Evolutionary conservation across 257 asterid species (phyloP).

Genomic region (Jacaranda mimosifolia): DNA sequence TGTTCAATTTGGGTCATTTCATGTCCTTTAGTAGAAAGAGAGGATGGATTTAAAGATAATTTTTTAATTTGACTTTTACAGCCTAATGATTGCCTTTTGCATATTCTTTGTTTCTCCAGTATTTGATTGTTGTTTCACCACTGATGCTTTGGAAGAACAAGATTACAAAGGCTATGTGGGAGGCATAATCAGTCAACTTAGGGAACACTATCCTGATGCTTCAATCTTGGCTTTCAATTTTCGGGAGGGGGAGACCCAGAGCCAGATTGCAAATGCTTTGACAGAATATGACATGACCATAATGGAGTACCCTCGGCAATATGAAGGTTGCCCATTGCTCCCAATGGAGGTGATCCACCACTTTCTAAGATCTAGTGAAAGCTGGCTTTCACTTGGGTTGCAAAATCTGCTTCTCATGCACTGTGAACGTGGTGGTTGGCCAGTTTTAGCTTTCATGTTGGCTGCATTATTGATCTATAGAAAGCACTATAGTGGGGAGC

Average conservation of each 20-base stretch:
- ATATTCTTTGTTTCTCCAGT: conserved; percentile 54
- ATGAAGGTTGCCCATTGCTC: conserved; percentile 92
- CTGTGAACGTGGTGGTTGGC: conserved; percentile 97
- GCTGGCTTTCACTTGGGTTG: conserved; percentile 94
- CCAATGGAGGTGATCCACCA: conserved; percentile 97
- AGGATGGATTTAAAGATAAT: background rate
- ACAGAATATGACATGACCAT: conserved; percentile 83
- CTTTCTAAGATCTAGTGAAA: conserved; percentile 87
- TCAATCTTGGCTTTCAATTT: conserved; percentile 88
- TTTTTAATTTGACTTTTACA: background rate
- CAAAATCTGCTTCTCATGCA: conserved; percentile 93
- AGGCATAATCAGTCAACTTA: conserved; percentile 71
- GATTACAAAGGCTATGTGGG: conserved; percentile 79
- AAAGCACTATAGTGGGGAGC: conserved; percentile 86
- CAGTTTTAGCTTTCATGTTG: conserved; percentile 92
- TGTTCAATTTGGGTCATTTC: conserved; percentile 10
- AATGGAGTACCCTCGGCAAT: conserved; percentile 95
- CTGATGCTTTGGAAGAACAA: conserved; percentile 73
- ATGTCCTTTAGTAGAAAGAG: background rate
- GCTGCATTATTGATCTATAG: conserved; percentile 85
- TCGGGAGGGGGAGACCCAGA: conserved; percentile 69
- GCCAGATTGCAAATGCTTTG: conserved; percentile 75
- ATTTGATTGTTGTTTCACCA: conserved; percentile 90
- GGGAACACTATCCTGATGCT: conserved; percentile 79
- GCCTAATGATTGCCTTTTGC: conserved; percentile 35